phyloP scores from a whole-genome alignment of 352 stramenopile species.

The Phytophthora pisi region DNA sequence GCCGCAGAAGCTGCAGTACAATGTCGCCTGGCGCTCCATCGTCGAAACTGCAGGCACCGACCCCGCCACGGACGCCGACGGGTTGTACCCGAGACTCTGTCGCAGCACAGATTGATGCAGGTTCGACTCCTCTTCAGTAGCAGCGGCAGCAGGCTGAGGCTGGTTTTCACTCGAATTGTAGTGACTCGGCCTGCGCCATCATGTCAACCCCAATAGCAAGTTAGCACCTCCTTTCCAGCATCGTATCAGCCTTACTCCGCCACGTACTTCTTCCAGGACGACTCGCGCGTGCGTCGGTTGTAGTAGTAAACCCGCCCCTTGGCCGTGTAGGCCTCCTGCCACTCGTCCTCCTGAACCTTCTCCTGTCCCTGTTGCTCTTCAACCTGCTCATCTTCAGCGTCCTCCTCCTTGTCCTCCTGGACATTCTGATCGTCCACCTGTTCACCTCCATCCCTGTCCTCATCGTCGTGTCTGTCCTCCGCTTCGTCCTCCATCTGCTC shows the following conservation, averaged over 20 bases:
- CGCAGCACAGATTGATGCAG: conserved; percentile 27
- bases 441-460: not conserved
- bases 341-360: conserved; percentile 52
- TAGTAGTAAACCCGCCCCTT: conserved; percentile 91
- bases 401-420: conserved; percentile 1
- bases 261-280: conserved; percentile 81
- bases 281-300: conserved; percentile 84
- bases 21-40: conserved; percentile 41
- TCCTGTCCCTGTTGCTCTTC: conserved; percentile 22
- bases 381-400: conserved; percentile 1
- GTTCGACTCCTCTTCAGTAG: conserved; percentile 18
- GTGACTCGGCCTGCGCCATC: conserved; percentile 30
- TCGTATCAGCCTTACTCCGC: not conserved
- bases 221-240: conserved; percentile 6
- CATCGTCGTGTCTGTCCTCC: not conserved
- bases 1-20: conserved; percentile 86
- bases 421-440: not conserved
- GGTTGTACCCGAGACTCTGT: conserved; percentile 43
- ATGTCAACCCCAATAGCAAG: not conserved
- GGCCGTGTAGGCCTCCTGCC: conserved; percentile 84
- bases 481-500: conserved; percentile 19
- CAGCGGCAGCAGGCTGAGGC: conserved; percentile 9
- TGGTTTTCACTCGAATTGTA: conserved; percentile 24
- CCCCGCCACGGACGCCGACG: conserved; percentile 21
- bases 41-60: conserved; percentile 18